Evolutionary conservation across 2,329 filamentous ascomycete genomes (phyloP), one percentile per base, ranked within the genome.

Genomic region (Trichoderma semiorbis): DNA sequence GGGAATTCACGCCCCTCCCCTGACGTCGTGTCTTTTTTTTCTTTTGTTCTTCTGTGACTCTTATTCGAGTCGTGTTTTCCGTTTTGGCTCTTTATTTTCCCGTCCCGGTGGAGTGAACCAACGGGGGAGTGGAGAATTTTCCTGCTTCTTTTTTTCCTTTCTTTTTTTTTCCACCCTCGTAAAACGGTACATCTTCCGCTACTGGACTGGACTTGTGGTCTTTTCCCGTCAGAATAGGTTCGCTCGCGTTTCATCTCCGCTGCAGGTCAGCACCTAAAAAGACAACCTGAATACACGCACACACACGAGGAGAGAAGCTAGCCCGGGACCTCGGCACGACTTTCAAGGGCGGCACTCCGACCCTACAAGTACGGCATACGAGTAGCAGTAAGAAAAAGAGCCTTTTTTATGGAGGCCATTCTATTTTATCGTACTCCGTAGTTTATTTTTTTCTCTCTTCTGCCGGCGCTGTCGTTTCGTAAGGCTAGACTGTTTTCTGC

Each of bases 181-280:
- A 16, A 14, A 21, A 16, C 47, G 47, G 21, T 30, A 16, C n/a
- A 53, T 47, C 39, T 36, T 55, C 7, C 21, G 2, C 7, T 47
- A 36, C 30, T 7, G 16, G 14, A 39, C 36, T 39, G 5, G 5
- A 39, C 36, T 39, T 18, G 36, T 39, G 10, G 3, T 14, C 30
- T 61, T 55, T 30, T 28, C 21, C 18, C 21, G 11, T 36, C 34
- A 28, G n/a, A 43, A 30, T 34, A 18, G n/a, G 66, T 66, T 43
- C 67, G 24, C 58, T 71, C 55, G 55, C 12, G 55, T 61, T 39
- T 26, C 69, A 53, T 66, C 61, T 66, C 62, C 36, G 34, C 62
- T 67, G 61, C 61, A 65, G 21, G 69, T 71, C 69, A 66, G 60
- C 69, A 65, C 69, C 50, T 60, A 58, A 64, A 66, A 55, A 34